These are phyloP conservation scores for Penicillium herquei DNA, from an alignment of 495 filamentous ascomycete species.

Conservation along the genomic window DNA sequence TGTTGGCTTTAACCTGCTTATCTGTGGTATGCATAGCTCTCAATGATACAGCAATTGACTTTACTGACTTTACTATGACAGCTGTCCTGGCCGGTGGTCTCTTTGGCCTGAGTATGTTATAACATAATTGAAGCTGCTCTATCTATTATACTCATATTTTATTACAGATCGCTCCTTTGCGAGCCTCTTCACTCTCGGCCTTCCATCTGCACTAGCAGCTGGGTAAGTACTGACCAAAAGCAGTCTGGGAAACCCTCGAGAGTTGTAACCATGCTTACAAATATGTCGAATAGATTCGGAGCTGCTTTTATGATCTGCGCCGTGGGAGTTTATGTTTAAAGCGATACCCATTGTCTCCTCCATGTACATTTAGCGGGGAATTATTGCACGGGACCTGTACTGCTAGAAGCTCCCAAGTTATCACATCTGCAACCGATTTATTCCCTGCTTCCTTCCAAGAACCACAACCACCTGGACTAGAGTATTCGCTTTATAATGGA, in stretches of 20 bases:
- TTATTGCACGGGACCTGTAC: conserved; percentile 31
- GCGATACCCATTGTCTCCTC: conserved; percentile 37
- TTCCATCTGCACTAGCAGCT: conserved; percentile 84
- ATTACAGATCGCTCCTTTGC: conserved; percentile 76
- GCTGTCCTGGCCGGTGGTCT: conserved; percentile 63
- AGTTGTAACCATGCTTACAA: background rate
- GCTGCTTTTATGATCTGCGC: conserved; percentile 98
- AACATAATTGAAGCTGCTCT: background rate
- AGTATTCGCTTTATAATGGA: conserved; percentile 18
- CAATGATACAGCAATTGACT: background rate
- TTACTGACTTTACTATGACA: conserved; percentile 27
- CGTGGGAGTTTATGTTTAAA: conserved; percentile 95
- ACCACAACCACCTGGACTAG: conserved; percentile 9
- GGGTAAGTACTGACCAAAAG: conserved; percentile 59
- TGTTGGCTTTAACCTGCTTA: conserved; percentile 74
- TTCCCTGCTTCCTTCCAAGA: background rate
- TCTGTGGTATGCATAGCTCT: conserved; percentile 52
- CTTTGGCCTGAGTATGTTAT: conserved; percentile 75
- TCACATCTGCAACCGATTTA: conserved; percentile 16
- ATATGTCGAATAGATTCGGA: conserved; percentile 65
- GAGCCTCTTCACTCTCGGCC: conserved; percentile 72
- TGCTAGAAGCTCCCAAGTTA: conserved; percentile 35
- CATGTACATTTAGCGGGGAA: conserved; percentile 42
- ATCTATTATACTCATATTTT: conserved; percentile 11
- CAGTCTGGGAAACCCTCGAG: no score